Evolutionary conservation across 2,329 filamentous ascomycete species (phyloP).

Genomic region (Aureobasidium lini): DNA sequence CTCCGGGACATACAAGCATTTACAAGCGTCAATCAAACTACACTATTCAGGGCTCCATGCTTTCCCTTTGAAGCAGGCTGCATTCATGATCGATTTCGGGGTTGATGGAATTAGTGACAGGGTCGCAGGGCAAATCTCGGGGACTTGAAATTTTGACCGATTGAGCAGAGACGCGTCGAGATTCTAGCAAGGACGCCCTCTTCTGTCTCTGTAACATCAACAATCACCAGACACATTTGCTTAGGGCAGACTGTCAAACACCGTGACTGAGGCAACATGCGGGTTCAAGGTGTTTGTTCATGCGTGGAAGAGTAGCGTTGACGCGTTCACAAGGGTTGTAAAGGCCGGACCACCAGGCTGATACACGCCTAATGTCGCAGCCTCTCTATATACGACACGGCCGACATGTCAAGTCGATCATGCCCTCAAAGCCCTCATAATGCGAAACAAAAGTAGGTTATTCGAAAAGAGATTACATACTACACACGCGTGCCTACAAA

Average conservation of each 20-base stretch:
- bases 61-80: too few species aligned
- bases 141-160: too few species aligned
- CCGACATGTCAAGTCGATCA: background rate
- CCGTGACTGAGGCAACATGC: background rate
- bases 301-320: background rate
- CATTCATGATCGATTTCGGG: too few species aligned
- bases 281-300: background rate
- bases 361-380: constrained; percentile 2
- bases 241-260: background rate
- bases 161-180: background rate
- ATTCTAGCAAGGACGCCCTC: too few species aligned
- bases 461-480: background rate
- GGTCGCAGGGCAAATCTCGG: too few species aligned
- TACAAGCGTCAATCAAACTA: too few species aligned
- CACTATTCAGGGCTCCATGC: too few species aligned
- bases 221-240: background rate
- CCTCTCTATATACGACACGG: background rate
- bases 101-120: too few species aligned
- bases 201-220: background rate
- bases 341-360: background rate
- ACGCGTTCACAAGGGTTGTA: background rate
- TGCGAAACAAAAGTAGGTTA: background rate
- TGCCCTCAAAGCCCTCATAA: background rate
- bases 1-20: too few species aligned
- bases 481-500: background rate